Percentiles rank a stretch among this genome's conserved stretches.
Evolutionary conservation across 139 green algal species (phyloP).

Genomic region (Axilococcus clingmanii): DNA sequence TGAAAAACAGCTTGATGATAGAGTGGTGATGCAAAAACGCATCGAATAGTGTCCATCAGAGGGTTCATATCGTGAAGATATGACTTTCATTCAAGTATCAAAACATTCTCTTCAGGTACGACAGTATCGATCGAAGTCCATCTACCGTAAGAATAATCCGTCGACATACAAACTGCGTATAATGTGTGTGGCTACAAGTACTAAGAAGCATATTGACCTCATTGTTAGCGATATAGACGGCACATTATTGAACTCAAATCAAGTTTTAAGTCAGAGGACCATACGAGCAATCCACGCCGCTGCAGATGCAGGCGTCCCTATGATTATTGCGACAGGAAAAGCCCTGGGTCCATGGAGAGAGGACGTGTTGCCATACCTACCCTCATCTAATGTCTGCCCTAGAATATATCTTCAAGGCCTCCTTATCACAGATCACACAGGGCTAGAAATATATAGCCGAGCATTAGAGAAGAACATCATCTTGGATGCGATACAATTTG

Average conservation of each 20-base stretch:
- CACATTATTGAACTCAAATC: conserved; percentile 58
- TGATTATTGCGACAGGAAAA: conserved; percentile 74
- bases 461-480: conserved; percentile 38
- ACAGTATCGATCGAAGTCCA: no score
- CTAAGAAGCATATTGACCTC: conserved; percentile 27
- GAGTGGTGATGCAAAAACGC: no score
- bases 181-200: not conserved
- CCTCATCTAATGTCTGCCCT: conserved; percentile 7
- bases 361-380: conserved; percentile 27
- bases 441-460: conserved; percentile 33
- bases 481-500: conserved; percentile 40
- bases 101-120: no score
- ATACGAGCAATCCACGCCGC: conserved; percentile 37
- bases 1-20: no score
- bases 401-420: conserved; percentile 44
- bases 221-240: conserved; percentile 72
- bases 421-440: conserved; percentile 40
- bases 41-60: no score
- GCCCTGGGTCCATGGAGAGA: conserved; percentile 53
- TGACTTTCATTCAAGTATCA: no score
- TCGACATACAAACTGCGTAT: no score
- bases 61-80: no score
- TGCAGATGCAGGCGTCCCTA: conserved; percentile 47
- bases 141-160: no score
- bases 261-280: conserved; percentile 42